A percentile compares a stretch with the other conserved stretches of the same genome.
Conservation (phyloP, 306 rosid genomes). For the Chamaecrista fasciculata region DNA sequence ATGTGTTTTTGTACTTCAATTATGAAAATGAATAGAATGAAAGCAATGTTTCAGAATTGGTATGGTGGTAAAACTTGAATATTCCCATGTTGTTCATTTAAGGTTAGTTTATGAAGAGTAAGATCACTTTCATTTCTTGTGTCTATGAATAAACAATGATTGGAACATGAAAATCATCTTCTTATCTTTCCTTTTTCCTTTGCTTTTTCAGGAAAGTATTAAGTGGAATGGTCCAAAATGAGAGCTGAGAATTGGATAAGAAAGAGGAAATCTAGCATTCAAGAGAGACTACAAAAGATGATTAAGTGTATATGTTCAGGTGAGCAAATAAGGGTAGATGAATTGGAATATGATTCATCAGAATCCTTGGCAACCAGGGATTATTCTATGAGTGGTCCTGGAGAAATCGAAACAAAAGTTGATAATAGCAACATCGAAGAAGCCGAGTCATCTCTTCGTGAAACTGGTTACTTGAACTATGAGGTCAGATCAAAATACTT, state of each 20-base stretch:
- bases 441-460: conserved; percentile 89
- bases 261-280: conserved; percentile 35
- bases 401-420: conserved; percentile 61
- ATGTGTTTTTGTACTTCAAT: background rate
- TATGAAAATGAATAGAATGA: background rate
- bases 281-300: conserved; percentile 53
- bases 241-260: conserved; percentile 53
- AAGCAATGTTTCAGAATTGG: conserved; percentile 14
- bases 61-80: background rate
- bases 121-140: conserved; percentile 1
- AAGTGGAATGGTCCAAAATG: conserved; percentile 56
- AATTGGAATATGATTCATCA: conserved; percentile 61
- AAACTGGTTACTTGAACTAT: conserved; percentile 86
- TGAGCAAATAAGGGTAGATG: conserved; percentile 59
- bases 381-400: conserved; percentile 88
- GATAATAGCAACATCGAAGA: conserved; percentile 89
- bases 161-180: too few relatives aligned
- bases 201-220: conserved; percentile 37
- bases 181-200: conserved; percentile 21
- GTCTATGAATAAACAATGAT: background rate
- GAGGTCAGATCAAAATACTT: conserved; percentile 54
- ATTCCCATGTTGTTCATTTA: background rate
- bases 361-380: conserved; percentile 91
- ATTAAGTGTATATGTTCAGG: conserved; percentile 74
- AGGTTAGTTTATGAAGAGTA: background rate